Percentiles rank a stretch among this genome's conserved stretches.
Evolutionary conservation across 352 stramenopile species (phyloP).

Genomic region (Globisporangium cystogenes): DNA sequence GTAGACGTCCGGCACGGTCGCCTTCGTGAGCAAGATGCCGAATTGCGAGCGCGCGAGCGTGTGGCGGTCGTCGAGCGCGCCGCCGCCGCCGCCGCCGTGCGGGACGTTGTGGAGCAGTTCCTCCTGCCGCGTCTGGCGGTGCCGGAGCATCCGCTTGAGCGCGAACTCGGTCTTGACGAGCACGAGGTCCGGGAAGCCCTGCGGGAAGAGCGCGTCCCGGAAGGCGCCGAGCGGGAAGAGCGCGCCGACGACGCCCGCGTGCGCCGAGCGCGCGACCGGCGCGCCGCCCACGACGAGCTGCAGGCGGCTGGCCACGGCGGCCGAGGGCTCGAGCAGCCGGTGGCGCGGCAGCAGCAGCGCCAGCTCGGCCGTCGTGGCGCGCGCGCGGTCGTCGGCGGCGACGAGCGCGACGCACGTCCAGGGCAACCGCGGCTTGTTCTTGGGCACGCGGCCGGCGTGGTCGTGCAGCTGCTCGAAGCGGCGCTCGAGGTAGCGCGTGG

Average conservation of each 20-base stretch:
- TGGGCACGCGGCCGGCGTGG: constrained; percentile 16
- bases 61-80: constrained; percentile 10
- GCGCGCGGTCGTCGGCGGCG: constrained; percentile 21
- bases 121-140: constrained; percentile 47
- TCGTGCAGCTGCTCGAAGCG: constrained; percentile 57
- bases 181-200: constrained; percentile 38
- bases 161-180: constrained; percentile 64
- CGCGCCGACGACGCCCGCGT: constrained; percentile 24
- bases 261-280: constrained; percentile 17
- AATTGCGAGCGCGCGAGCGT: constrained; percentile 48
- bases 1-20: constrained; percentile 59
- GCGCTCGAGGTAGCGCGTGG: constrained; percentile 47
- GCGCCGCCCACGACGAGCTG: constrained; percentile 29
- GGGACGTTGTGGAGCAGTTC: constrained; percentile 27
- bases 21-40: constrained; percentile 48
- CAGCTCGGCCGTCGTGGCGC: constrained; percentile 30
- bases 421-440: constrained; percentile 31
- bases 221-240: constrained; percentile 24
- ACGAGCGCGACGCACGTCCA: constrained; percentile 65
- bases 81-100: constrained; percentile 6
- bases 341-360: constrained; percentile 51
- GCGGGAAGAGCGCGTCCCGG: constrained; percentile 23
- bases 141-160: constrained; percentile 42
- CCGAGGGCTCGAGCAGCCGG: constrained; percentile 29
- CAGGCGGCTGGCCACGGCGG: constrained; percentile 35